These are phyloP conservation scores for Blastobotrys peoriensis DNA, from an alignment of 805 yeast genomes.

Conservation along the genomic window DNA sequence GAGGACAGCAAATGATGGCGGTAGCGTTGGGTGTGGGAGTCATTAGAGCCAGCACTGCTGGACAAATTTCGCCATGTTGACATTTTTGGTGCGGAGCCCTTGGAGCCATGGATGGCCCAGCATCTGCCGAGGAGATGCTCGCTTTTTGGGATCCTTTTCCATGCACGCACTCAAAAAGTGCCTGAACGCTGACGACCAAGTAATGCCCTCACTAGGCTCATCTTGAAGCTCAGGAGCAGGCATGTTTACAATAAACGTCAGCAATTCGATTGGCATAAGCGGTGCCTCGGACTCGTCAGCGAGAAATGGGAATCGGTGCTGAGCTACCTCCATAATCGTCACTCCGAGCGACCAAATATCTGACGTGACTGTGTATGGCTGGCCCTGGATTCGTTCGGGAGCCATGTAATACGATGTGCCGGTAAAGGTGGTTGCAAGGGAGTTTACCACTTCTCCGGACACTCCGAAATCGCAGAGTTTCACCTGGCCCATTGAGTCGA, in stretches of 20 bases:
- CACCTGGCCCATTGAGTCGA: conserved; percentile 72
- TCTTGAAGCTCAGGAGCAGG: conserved; percentile 72
- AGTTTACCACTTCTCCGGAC: conserved; percentile 92
- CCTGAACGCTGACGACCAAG: conserved; percentile 78
- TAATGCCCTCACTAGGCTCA: conserved; percentile 65
- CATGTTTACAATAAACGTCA: conserved; percentile 73
- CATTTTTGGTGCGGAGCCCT: conserved; percentile 65
- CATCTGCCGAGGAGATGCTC: conserved; percentile 95
- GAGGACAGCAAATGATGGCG: too few species aligned
- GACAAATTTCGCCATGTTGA: conserved; percentile 84
- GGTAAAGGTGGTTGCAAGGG: conserved; percentile 91
- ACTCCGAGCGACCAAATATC: conserved; percentile 97
- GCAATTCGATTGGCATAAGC: conserved; percentile 74
- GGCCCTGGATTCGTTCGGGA: conserved; percentile 94
- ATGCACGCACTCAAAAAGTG: conserved; percentile 76
- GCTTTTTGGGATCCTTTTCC: conserved; percentile 66
- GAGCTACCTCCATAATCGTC: conserved; percentile 87
- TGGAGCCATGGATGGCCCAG: conserved; percentile 87
- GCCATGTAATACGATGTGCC: conserved; percentile 99
- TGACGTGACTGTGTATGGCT: conserved; percentile 89
- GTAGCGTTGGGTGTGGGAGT: too few species aligned
- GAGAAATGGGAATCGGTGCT: conserved; percentile 81
- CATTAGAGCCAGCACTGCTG: conserved; percentile 55
- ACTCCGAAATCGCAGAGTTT: conserved; percentile 97
- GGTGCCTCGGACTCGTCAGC: conserved; percentile 43